Conservation (phyloP, 2,329 filamentous ascomycete species). For the Scolecobasidium constrictum region DNA sequence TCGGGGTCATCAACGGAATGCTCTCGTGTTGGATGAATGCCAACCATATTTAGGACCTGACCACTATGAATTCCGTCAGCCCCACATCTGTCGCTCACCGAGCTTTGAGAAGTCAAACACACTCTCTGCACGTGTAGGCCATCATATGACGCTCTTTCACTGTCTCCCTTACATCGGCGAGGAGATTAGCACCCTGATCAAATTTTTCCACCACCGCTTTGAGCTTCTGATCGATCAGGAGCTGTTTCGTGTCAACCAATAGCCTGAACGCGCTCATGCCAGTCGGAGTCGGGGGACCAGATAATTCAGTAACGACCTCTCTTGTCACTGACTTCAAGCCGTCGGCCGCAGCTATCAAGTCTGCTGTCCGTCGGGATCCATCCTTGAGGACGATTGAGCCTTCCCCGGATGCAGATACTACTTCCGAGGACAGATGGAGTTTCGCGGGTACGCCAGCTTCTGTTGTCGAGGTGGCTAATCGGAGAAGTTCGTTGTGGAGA, state of each 20-base stretch:
- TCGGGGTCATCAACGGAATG: not conserved
- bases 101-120: not conserved
- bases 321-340: constrained; percentile 2
- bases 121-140: not conserved
- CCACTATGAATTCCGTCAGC: not conserved
- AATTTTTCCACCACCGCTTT: not conserved
- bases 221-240: not conserved
- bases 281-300: not conserved
- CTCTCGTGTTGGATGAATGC: not conserved
- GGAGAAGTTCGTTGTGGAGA: constrained; percentile 7
- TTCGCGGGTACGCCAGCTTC: not conserved
- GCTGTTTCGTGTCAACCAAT: not conserved
- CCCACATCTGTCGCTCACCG: no score
- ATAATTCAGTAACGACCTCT: not conserved
- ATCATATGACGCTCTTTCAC: not conserved
- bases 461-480: constrained; percentile 2
- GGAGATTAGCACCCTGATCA: not conserved
- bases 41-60: not conserved
- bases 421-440: constrained; percentile 1
- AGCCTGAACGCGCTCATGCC: not conserved
- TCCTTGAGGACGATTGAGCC: constrained; percentile 8
- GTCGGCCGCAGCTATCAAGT: constrained; percentile 11
- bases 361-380: constrained; percentile 8
- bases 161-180: not conserved
- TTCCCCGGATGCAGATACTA: constrained; percentile 1